Base-by-base conservation (phyloP, 495 filamentous ascomycete species). In the Aspergillus indologenus region DNA sequence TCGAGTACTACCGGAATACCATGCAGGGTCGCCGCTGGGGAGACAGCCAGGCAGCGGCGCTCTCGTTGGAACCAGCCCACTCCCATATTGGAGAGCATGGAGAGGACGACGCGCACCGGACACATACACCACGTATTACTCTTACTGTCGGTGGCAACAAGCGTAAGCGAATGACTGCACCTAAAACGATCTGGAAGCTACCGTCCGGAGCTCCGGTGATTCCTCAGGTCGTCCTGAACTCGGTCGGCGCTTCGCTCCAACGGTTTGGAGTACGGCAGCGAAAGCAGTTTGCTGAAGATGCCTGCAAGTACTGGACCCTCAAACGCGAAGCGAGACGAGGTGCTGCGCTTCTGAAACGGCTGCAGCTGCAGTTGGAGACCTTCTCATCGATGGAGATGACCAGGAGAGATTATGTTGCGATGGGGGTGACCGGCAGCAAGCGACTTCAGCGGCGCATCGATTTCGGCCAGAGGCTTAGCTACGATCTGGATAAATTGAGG, bases 381-480 rank as follows among this genome's bases (percentile, higher is more conserved):
- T 98, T 98, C 70, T 90, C 92, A 0, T 94, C 90, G 0, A 94
- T 96, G 87, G 95, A 99, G 73, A 88, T 99, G 63, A 95, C 92
- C 1, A 81, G 94, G 29, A 85, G 96, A 56, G 90, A 98, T 66
- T 99, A 94, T 74, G 86, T 88, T 7, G 87, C 88, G 20, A 93
- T 96, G 90, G 94, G 94, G 34, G 87, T 87, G 22, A 84, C 85
- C 48, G 94, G 94, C 24, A 83, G 86, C 60, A 83, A 87, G 31
- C 85, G 90, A 56, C 79, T 99, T 21, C 77, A 86, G 54, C 81
- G 90, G 49, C 85, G 94, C 48, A 90, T 96, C 64, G 91, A 96
- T 55, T 98, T 98, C 71, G 90, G 89, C 14, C 81, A 89, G 57
- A 77, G 75, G 34, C 79, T 98, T 43, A 79, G 90, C 59, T 74